Percentiles rank a stretch among this genome's conserved stretches.
phyloP scores from a whole-genome alignment of 176 grass and related monocot genomes.

The barley (Hordeum vulgare) region DNA sequence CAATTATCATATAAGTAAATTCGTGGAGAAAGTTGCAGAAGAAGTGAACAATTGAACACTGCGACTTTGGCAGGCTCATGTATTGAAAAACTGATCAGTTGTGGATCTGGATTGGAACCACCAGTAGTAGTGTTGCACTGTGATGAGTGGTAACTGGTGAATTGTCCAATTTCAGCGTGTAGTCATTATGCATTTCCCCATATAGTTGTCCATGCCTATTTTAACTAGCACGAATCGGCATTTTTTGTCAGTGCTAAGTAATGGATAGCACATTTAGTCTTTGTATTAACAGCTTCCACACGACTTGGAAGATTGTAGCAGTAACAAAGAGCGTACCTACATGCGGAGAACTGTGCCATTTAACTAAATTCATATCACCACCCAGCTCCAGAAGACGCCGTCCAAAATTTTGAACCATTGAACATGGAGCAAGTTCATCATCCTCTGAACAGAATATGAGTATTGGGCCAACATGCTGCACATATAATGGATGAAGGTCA shows the following conservation, averaged over 20 bases:
- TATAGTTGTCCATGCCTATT: not conserved
- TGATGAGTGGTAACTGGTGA: not conserved
- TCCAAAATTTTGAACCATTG: constrained; percentile 63
- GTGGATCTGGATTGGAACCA: not conserved
- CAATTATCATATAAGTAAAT: not conserved
- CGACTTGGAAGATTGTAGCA: not conserved
- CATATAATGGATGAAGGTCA: not conserved
- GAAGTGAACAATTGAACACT: not conserved
- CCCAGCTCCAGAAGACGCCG: constrained; percentile 58
- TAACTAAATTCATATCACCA: constrained; percentile 71
- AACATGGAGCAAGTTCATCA: constrained; percentile 66
- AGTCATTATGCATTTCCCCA: not conserved
- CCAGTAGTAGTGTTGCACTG: not conserved
- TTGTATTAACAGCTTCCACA: not conserved
- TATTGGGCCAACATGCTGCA: constrained; percentile 75
- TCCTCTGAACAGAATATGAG: constrained; percentile 94
- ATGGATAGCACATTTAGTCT: not conserved
- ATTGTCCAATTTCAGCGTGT: not conserved
- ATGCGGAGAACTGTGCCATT: constrained; percentile 76
- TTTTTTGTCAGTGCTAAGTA: not conserved
- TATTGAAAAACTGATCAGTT: not conserved
- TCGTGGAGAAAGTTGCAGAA: not conserved
- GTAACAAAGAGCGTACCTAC: constrained; percentile 50
- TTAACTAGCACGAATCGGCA: not conserved
- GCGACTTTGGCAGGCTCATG: not conserved